Evolutionary conservation across 306 rosid species (phyloP).

Genomic region (Glycine soja): DNA sequence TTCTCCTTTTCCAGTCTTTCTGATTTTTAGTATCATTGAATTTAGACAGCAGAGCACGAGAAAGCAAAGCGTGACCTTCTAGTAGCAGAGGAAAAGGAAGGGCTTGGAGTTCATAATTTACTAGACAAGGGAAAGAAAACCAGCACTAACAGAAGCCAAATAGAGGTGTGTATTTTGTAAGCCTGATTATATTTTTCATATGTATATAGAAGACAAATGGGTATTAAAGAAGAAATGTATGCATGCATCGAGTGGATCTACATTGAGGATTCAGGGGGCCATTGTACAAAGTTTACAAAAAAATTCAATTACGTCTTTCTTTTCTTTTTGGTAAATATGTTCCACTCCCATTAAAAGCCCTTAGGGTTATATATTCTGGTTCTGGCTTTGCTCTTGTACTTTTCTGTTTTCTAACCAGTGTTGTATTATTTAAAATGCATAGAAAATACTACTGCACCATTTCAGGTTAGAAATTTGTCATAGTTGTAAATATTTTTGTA

Average conservation of each 20-base stretch:
- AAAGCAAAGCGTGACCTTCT: slow-evolving; percentile 53
- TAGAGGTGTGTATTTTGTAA: slow-evolving; percentile 56
- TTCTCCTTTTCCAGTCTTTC: slow-evolving; percentile 35
- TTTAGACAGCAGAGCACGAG: slow-evolving; percentile 83
- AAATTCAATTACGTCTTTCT: slow-evolving; percentile 7
- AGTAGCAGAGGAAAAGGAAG: slow-evolving; percentile 42
- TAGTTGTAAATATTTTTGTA: not conserved
- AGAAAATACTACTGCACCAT: slow-evolving; percentile 22
- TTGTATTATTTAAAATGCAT: slow-evolving; percentile 12
- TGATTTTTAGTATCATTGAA: slow-evolving; percentile 48
- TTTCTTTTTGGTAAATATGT: slow-evolving; percentile 4
- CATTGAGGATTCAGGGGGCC: slow-evolving; percentile 15
- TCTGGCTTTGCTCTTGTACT: slow-evolving; percentile 28
- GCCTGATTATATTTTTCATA: slow-evolving; percentile 27
- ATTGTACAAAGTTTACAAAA: slow-evolving; percentile 28
- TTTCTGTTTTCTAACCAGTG: not conserved
- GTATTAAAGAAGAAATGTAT: slow-evolving; percentile 14
- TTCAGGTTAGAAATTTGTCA: slow-evolving; percentile 29
- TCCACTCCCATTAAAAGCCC: not conserved
- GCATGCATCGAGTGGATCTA: slow-evolving; percentile 26
- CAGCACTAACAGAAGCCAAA: slow-evolving; percentile 37
- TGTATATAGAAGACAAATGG: not conserved
- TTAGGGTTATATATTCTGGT: slow-evolving; percentile 36
- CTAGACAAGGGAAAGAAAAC: slow-evolving; percentile 41
- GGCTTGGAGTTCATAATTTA: slow-evolving; percentile 24